Evolutionary conservation across 2,329 filamentous ascomycete species (phyloP).

Genomic region (Xylariaceae sp.): DNA sequence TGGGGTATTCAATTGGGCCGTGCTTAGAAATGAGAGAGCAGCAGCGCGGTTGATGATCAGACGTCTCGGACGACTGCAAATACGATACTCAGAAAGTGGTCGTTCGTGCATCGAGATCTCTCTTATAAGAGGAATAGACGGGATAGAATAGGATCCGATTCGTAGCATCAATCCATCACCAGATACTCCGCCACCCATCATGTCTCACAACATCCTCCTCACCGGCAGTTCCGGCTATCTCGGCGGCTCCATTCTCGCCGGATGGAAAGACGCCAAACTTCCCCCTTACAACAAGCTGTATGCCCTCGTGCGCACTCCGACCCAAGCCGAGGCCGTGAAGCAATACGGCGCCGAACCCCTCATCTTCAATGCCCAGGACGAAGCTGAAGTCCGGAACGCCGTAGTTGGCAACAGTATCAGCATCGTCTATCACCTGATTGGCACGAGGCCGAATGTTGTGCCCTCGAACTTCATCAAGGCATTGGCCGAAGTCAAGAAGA

Average conservation of each 20-base stretch:
- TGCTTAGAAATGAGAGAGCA: no score
- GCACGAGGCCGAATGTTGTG: constrained; percentile 32
- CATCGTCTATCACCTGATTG: constrained; percentile 45
- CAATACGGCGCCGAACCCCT: constrained; percentile 41
- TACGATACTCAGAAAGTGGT: no score
- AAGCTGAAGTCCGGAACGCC: constrained; percentile 31
- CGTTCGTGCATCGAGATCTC: no score
- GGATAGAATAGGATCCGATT: no score
- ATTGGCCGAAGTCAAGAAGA: constrained; percentile 39
- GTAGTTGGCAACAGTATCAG: constrained; percentile 42
- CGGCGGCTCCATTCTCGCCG: constrained; percentile 44
- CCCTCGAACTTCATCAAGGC: constrained; percentile 42
- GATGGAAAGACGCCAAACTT: constrained; percentile 34
- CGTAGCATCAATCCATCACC: no score
- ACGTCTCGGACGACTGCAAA: no score
- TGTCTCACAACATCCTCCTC: constrained; percentile 40
- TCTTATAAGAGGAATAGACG: no score
- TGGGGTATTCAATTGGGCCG: no score
- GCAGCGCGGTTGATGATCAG: no score
- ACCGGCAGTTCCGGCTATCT: constrained; percentile 51
- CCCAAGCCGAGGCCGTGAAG: constrained; percentile 41
- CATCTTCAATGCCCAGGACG: constrained; percentile 36
- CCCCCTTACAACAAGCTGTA: constrained; percentile 40
- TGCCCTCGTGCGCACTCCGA: constrained; percentile 42
- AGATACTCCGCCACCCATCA: background rate